A percentile compares a stretch with the other conserved stretches of the same genome.
Evolutionary conservation across 1,284 basidiomycete species (phyloP).

Genomic region (Cutaneotrichosporon arboriforme): DNA sequence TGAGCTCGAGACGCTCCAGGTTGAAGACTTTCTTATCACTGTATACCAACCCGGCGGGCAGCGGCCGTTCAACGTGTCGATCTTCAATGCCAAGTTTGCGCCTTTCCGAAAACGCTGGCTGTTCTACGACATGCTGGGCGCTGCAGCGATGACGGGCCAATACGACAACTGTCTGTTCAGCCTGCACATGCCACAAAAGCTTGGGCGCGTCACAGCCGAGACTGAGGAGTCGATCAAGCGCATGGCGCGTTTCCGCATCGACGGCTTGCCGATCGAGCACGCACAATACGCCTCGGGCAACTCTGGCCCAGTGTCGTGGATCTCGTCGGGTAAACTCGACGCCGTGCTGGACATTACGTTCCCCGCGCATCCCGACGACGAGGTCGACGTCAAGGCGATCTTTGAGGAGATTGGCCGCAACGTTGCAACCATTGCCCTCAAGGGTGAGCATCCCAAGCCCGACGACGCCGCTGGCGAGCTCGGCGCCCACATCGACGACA

Average conservation of each 20-base stretch:
- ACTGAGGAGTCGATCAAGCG: conserved; percentile 74
- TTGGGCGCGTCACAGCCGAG: conserved; percentile 65
- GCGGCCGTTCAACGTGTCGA: conserved; percentile 88
- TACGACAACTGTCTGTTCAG: conserved; percentile 98
- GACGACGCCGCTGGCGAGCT: conserved; percentile 22
- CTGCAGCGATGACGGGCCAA: conserved; percentile 93
- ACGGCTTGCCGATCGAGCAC: conserved; percentile 96
- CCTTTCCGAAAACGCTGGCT: conserved; percentile 88
- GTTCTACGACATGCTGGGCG: conserved; percentile 86
- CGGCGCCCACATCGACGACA: conserved; percentile 42
- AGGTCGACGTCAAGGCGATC: conserved; percentile 74
- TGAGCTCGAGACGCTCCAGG: conserved; percentile 77
- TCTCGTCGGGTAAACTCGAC: conserved; percentile 91
- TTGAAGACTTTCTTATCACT: conserved; percentile 91
- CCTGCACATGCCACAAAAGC: conserved; percentile 92
- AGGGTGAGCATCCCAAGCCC: conserved; percentile 37
- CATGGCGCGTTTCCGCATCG: conserved; percentile 93
- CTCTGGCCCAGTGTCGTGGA: conserved; percentile 88
- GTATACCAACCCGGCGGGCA: conserved; percentile 91
- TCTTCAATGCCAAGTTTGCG: conserved; percentile 87
- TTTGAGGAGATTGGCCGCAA: conserved; percentile 87
- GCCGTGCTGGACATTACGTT: conserved; percentile 97
- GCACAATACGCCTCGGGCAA: conserved; percentile 76
- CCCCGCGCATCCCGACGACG: conserved; percentile 69
- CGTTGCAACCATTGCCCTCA: conserved; percentile 53